phyloP scores from a whole-genome alignment of 2,329 filamentous ascomycete genomes.

The Aspergillus transmontanensis region DNA sequence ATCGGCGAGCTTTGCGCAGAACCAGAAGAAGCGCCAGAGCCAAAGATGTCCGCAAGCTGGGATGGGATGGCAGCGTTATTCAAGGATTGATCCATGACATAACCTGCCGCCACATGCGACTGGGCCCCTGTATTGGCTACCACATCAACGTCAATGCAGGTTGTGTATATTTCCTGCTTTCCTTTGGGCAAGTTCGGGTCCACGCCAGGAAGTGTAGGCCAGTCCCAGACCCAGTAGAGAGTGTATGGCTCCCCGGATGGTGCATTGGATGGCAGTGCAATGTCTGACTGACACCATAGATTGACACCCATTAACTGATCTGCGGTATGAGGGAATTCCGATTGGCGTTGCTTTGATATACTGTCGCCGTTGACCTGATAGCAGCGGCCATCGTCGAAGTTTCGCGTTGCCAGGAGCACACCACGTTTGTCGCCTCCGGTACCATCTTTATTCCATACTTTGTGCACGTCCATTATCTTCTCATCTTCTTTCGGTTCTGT shows the following conservation, averaged over 20 bases:
- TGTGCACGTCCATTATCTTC: slow-evolving; percentile 66
- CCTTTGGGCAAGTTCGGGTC: slow-evolving; percentile 40
- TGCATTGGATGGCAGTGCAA: slow-evolving; percentile 71
- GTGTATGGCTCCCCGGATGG: slow-evolving; percentile 69
- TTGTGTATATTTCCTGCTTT: slow-evolving; percentile 52
- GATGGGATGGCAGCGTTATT: slow-evolving; percentile 43
- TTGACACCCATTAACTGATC: slow-evolving; percentile 59
- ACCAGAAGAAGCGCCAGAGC: slow-evolving; percentile 11
- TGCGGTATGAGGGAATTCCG: slow-evolving; percentile 54
- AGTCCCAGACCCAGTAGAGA: slow-evolving; percentile 97
- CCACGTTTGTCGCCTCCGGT: slow-evolving; percentile 80
- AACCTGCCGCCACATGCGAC: slow-evolving; percentile 21
- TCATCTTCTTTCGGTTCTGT: slow-evolving; percentile 61
- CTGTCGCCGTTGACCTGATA: slow-evolving; percentile 70
- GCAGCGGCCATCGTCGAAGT: slow-evolving; percentile 90
- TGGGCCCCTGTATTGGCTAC: slow-evolving; percentile 25
- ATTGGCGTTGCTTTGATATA: slow-evolving; percentile 63
- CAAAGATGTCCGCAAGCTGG: slow-evolving; percentile 39
- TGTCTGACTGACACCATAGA: slow-evolving; percentile 78
- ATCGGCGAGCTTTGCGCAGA: slow-evolving; percentile 3
- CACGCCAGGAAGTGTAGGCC: slow-evolving; percentile 62
- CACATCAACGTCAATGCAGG: slow-evolving; percentile 53
- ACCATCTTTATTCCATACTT: slow-evolving; percentile 76
- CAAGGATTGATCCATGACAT: slow-evolving; percentile 37
- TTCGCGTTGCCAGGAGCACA: slow-evolving; percentile 71